Base-by-base conservation (phyloP, 768 basidiomycete species). In the Rossbeevera mucosa region DNA sequence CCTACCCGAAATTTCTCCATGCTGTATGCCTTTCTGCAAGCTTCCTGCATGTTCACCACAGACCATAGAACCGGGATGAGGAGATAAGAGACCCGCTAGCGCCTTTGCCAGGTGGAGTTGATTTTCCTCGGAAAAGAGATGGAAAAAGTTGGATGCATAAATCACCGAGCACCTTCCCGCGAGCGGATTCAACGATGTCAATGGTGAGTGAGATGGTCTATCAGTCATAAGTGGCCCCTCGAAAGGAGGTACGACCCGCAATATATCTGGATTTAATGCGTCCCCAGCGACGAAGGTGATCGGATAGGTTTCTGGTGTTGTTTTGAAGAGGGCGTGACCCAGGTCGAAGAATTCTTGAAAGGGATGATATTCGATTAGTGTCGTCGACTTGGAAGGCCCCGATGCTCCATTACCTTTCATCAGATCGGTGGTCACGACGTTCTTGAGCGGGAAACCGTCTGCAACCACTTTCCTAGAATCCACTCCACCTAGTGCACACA, bases 241-340 rank as follows among this genome's bases (percentile, higher is more conserved):
- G 50, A 68, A 63, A 25, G 68, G 69, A 3, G 71, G 60, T 0
- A 62, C 60, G 6, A 73, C 68, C 9, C 52, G 52, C 21, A 85
- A 71, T 24, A 78, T 65, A 0, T 59, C 49, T 12, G 74, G 64
- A 50, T 83, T 75, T 33, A 87, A 77, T 0, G 67, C 72, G 52
- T 87, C 77, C 1, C 85, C 86, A 1, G 72, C 59, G 22, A 87
- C 51, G 62, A 86, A 84, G 0, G 65, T 64, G 74, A 14, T 36
- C 0, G 81, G 79, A 60, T 81, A 86, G 0, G 75, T 70, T 38
- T 72, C 72, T 0, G 77, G 74, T 0, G 77, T 80, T 2, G 79
- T 75, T 38, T 65, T 77, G 72, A 86, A 88, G 16, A 88, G 71
- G 26, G 77, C 73, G 51, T 86, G 83, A 1, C 83, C 83, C 7